Conservation (phyloP, 305 asterid species). For the Fraxinus floribunda region DNA sequence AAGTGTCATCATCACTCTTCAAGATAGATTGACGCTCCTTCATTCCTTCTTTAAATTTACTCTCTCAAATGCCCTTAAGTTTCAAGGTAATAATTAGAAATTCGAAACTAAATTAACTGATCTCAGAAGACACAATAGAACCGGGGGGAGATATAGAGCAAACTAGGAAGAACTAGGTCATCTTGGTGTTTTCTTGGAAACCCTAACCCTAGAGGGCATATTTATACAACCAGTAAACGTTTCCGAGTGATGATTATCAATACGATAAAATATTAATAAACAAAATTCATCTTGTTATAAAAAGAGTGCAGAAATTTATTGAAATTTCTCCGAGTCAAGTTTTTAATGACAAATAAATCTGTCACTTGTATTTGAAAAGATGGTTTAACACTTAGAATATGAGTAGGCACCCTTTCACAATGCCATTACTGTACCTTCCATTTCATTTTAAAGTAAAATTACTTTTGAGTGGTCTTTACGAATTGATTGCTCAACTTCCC, state of each 20-base stretch:
- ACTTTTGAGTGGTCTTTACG: constrained; percentile 12
- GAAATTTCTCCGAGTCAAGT: not conserved
- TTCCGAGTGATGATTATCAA: not conserved
- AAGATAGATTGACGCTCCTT: constrained; percentile 47
- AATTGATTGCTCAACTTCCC: constrained; percentile 25
- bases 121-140: not conserved
- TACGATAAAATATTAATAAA: not conserved
- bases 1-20: constrained; percentile 35
- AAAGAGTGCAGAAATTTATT: not conserved
- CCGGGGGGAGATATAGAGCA: not conserved
- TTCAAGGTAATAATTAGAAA: not conserved
- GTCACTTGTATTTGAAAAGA: not conserved
- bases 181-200: constrained; percentile 36
- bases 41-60: constrained; percentile 30
- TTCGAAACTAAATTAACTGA: not conserved
- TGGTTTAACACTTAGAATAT: not conserved
- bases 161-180: constrained; percentile 14
- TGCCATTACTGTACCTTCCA: not conserved
- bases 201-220: constrained; percentile 75
- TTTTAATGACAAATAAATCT: not conserved
- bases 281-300: not conserved
- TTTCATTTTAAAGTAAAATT: not conserved
- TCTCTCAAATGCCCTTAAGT: not conserved
- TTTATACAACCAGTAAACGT: constrained; percentile 38
- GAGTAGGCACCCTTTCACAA: not conserved